Conservation (phyloP, 2,329 filamentous ascomycete genomes). For the Aspergillus caelatus region DNA sequence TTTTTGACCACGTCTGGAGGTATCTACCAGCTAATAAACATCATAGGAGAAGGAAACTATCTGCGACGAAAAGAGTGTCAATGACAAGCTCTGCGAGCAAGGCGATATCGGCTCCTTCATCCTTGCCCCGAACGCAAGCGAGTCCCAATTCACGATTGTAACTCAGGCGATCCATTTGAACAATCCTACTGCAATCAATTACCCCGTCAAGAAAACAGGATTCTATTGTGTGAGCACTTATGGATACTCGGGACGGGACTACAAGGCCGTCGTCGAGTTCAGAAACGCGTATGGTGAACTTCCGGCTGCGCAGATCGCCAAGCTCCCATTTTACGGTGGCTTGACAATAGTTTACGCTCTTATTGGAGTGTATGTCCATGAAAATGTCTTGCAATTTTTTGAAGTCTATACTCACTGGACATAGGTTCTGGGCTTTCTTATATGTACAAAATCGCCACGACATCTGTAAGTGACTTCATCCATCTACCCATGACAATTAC, state of each 20-base stretch:
- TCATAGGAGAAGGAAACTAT: slow-evolving; percentile 64
- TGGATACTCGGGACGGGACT: slow-evolving; percentile 68
- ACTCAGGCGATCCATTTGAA: slow-evolving; percentile 83
- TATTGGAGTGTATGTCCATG: slow-evolving; percentile 63
- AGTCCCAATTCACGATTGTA: slow-evolving; percentile 72
- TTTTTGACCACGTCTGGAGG: not conserved
- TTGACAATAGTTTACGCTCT: slow-evolving; percentile 92
- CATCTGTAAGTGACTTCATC: slow-evolving; percentile 63
- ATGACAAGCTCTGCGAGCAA: slow-evolving; percentile 70
- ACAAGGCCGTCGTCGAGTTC: slow-evolving; percentile 83
- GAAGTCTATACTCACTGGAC: slow-evolving; percentile 23
- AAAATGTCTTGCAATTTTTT: not conserved
- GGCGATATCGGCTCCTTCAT: slow-evolving; percentile 86
- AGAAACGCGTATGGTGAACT: slow-evolving; percentile 96
- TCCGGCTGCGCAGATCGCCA: slow-evolving; percentile 91
- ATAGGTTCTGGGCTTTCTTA: slow-evolving; percentile 85
- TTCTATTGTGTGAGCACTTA: slow-evolving; percentile 93
- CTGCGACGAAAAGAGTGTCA: slow-evolving; percentile 73
- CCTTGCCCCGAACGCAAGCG: slow-evolving; percentile 72
- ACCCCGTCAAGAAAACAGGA: slow-evolving; percentile 83
- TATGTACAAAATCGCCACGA: slow-evolving; percentile 94
- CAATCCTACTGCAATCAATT: slow-evolving; percentile 71
- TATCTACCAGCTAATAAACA: slow-evolving; percentile 33
- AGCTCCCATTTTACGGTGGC: slow-evolving; percentile 94
- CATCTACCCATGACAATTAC: slow-evolving; percentile 9